These are phyloP conservation scores for Paecilomyces fulvus DNA, from an alignment of 2,329 filamentous ascomycete genomes.

Conservation along the genomic window DNA sequence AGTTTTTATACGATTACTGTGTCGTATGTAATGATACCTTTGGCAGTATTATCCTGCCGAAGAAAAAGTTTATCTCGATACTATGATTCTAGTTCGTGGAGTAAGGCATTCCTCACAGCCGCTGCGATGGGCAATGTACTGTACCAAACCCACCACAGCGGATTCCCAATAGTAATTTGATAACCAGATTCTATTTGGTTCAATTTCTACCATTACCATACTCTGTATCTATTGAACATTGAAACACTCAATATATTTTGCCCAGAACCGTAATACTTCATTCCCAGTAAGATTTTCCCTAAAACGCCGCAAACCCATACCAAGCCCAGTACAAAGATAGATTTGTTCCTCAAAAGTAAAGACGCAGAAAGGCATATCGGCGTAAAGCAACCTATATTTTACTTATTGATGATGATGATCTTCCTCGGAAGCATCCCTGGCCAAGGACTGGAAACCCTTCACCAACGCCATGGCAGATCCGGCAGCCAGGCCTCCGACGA, in stretches of 20 bases:
- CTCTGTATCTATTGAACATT: too few species aligned
- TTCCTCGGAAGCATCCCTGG: slow-evolving; percentile 9
- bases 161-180: too few species aligned
- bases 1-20: too few species aligned
- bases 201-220: too few species aligned
- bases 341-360: neutral
- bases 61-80: too few species aligned
- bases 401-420: neutral
- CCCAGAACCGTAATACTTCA: neutral
- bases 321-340: neutral
- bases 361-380: neutral
- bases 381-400: neutral
- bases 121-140: too few species aligned
- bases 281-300: neutral
- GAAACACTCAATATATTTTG: neutral
- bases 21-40: too few species aligned
- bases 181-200: too few species aligned
- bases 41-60: too few species aligned
- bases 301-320: neutral
- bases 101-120: too few species aligned
- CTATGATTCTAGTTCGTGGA: too few species aligned
- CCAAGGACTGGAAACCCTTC: slow-evolving; percentile 28
- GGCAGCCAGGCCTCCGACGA: slow-evolving; percentile 32
- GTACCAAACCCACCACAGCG: too few species aligned
- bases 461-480: slow-evolving; percentile 34